Evolutionary conservation across 2,329 filamentous ascomycete species (phyloP), one percentile per base, ranked within the genome.

Genomic region (Acarospora socialis): DNA sequence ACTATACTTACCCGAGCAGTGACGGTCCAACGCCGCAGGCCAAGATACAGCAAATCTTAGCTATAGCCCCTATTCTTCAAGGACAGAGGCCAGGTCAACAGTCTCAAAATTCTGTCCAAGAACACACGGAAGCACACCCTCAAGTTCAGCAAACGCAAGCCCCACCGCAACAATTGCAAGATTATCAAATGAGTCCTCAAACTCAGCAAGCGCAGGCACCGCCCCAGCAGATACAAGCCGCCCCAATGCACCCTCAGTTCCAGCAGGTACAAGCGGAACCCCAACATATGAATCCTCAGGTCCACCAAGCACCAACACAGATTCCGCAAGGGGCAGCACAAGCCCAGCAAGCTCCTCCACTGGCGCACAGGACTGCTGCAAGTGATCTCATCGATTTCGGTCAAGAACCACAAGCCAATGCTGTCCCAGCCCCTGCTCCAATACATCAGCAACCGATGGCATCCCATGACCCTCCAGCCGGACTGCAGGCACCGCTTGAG

Each of bases 51-150:
- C 87, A 95, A 52, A 84, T 95, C 34, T 65, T 92, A 45, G 68
- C 79, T 15, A 84, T 95, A 37, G 80, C 82, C 32, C 83, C 90
- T 2, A 80, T 98, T 37, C 51, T 95, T 16, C 71, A 73, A 22
- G 86, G 83, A 19, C 83, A 93, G 52, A 71, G 68, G 45, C 53
- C 61, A 15, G 56, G 59, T 24, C 56, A 65, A 33, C 60, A 65
- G 12, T 28, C 43, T 32, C 19, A 38, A 40, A 18, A 16, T 14
- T 21, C 16, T 30, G 19, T 35, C 21, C 22, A 36, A 38, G 17
- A 26, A 32, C 19, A 32, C 33, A 10, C 25, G 9, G 3, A n/a
- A 9, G 21, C 21, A 15, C 20, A n/a, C 3, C 30, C 21, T 29
- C 21, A 13, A n/a, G n/a, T n/a, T n/a, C n/a, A n/a, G n/a, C n/a